phyloP scores from a whole-genome alignment of 1,284 basidiomycete genomes.

The Calocybe gambosa region DNA sequence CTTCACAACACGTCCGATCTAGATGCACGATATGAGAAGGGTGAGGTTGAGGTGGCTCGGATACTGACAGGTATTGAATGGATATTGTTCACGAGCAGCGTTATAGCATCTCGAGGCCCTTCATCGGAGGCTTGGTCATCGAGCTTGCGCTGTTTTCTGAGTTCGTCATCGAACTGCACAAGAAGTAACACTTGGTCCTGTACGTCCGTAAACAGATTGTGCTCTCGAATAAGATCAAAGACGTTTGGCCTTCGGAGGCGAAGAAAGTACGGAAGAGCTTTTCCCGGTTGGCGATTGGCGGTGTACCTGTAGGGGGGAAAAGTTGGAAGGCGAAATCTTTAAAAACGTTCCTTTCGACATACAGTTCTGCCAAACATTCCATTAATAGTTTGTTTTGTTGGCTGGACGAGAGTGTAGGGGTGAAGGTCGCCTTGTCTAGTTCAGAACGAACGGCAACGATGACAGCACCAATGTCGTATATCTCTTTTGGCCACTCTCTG shows the following conservation, averaged over 20 bases:
- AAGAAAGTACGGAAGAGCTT: conserved; percentile 88
- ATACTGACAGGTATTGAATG: conserved; percentile 87
- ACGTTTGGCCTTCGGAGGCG: conserved; percentile 84
- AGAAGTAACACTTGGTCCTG: conserved; percentile 90
- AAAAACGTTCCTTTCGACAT: conserved; percentile 21
- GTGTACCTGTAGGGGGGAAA: conserved; percentile 51
- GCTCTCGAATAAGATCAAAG: conserved; percentile 90
- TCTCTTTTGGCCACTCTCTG: conserved; percentile 83
- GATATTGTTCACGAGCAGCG: conserved; percentile 88
- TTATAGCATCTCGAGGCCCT: conserved; percentile 67
- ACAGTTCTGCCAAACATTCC: conserved; percentile 92
- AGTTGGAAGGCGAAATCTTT: neutral
- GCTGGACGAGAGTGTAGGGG: conserved; percentile 34
- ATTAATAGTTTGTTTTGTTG: conserved; percentile 60
- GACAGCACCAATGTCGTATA: conserved; percentile 86
- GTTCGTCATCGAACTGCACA: conserved; percentile 91
- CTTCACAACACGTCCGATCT: conserved; percentile 85
- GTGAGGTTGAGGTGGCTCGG: neutral
- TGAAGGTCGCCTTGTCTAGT: conserved; percentile 60
- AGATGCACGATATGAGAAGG: conserved; percentile 2
- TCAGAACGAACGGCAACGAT: conserved; percentile 85
- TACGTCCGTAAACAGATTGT: conserved; percentile 93
- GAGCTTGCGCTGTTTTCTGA: conserved; percentile 56
- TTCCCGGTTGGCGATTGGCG: conserved; percentile 85
- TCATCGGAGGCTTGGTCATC: conserved; percentile 31